A percentile compares a stretch with the other conserved stretches of the same genome.
These are phyloP conservation scores for Lodderomyces metapsilosis DNA, from an alignment of 1,139 yeast genomes.

Conservation along the genomic window DNA sequence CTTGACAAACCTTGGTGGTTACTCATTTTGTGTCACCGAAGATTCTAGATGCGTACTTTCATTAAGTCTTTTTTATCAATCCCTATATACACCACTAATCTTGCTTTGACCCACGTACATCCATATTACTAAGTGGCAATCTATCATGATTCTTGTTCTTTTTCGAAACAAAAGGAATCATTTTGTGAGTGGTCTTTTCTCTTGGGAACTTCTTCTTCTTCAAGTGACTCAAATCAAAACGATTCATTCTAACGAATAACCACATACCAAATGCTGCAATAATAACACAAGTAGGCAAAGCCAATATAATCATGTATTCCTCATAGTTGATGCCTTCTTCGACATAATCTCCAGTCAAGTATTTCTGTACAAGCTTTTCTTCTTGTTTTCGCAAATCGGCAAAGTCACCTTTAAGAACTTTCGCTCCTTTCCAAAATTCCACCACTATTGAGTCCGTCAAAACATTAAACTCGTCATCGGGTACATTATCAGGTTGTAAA, in stretches of 20 bases:
- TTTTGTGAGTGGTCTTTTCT: slow-evolving; percentile 32
- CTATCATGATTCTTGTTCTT: slow-evolving; percentile 21
- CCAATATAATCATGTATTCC: slow-evolving; percentile 62
- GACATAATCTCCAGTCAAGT: slow-evolving; percentile 38
- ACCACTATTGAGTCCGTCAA: slow-evolving; percentile 51
- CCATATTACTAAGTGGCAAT: slow-evolving; percentile 31
- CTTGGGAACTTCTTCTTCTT: slow-evolving; percentile 51
- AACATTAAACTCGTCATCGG: slow-evolving; percentile 65
- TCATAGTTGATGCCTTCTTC: slow-evolving; percentile 64
- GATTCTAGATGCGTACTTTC: no score
- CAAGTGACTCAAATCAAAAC: slow-evolving; percentile 49
- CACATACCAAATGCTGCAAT: slow-evolving; percentile 63
- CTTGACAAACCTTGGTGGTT: slow-evolving; percentile 1
- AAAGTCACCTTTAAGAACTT: slow-evolving; percentile 58
- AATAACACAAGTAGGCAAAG: slow-evolving; percentile 73
- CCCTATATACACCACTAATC: slow-evolving; percentile 8
- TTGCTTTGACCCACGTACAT: slow-evolving; percentile 11
- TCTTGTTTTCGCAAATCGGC: slow-evolving; percentile 49
- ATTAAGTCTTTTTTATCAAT: no score
- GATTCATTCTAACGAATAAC: slow-evolving; percentile 55
- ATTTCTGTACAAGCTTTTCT: slow-evolving; percentile 31
- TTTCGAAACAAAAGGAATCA: slow-evolving; percentile 28
- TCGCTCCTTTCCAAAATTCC: slow-evolving; percentile 55
- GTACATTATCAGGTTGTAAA: slow-evolving; percentile 66
- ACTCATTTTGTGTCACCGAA: no score